phyloP scores from a whole-genome alignment of 768 basidiomycete genomes.

The Phaffia tasmanica region DNA sequence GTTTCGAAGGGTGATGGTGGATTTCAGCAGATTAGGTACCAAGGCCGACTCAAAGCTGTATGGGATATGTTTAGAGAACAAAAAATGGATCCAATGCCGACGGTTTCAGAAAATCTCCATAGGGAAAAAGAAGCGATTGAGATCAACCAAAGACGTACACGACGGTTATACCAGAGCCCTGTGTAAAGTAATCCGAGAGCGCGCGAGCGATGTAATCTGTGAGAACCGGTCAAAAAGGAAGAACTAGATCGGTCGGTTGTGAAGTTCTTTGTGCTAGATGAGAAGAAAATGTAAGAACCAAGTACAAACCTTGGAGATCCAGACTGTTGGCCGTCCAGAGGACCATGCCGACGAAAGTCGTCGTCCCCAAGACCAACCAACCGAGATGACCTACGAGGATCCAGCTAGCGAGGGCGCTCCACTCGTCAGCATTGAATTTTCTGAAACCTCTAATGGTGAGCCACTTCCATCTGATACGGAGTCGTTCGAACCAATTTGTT shows the following conservation, averaged over 20 bases:
- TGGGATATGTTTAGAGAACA: not conserved
- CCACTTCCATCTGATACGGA: constrained; percentile 92
- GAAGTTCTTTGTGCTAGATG: not conserved
- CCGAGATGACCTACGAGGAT: constrained; percentile 89
- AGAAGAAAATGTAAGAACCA: not conserved
- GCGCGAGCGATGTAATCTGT: constrained; percentile 71
- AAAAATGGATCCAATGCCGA: too few species aligned
- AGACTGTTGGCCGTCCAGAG: constrained; percentile 83
- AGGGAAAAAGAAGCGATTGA: not conserved
- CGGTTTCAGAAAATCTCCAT: not conserved
- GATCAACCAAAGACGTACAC: constrained; percentile 41
- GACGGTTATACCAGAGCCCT: constrained; percentile 83
- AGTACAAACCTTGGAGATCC: constrained; percentile 57
- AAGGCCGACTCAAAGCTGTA: constrained; percentile 80
- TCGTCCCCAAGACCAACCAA: constrained; percentile 95
- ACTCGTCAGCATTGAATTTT: constrained; percentile 89
- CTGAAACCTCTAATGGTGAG: constrained; percentile 89
- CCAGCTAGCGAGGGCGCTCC: constrained; percentile 91
- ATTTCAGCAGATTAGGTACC: constrained; percentile 94
- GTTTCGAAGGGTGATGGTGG: constrained; percentile 89
- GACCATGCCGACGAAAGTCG: constrained; percentile 88
- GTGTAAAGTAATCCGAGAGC: constrained; percentile 84
- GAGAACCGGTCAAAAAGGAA: constrained; percentile 8
- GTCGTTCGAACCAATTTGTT: constrained; percentile 78
- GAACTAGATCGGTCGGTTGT: not conserved